Percentiles rank a stretch among this genome's conserved stretches.
These are phyloP conservation scores for Hortaea werneckii DNA, from an alignment of 2,329 filamentous ascomycete species.

Conservation along the genomic window DNA sequence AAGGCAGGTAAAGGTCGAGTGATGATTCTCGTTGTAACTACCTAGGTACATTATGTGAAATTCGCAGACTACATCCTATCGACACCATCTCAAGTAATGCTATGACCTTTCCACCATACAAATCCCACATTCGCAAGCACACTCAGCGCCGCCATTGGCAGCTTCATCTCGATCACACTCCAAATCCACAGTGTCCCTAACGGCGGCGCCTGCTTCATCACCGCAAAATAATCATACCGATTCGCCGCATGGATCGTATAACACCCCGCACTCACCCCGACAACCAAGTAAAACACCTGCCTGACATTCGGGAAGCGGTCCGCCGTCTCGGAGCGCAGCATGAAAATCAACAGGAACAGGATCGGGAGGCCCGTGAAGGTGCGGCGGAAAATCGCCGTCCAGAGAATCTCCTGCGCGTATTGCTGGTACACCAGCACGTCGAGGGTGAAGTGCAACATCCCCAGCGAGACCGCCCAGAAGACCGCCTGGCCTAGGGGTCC, in stretches of 20 bases:
- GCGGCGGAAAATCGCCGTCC: slow-evolving; percentile 45
- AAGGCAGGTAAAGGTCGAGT: no score
- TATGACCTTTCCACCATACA: slow-evolving; percentile 46
- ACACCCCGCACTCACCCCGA: slow-evolving; percentile 56
- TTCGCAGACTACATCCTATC: no score
- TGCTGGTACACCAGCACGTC: slow-evolving; percentile 72
- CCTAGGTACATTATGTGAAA: no score
- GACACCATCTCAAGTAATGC: neutral
- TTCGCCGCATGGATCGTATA: slow-evolving; percentile 79
- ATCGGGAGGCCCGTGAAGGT: slow-evolving; percentile 37
- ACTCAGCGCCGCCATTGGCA: slow-evolving; percentile 53
- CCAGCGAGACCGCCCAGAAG: slow-evolving; percentile 47
- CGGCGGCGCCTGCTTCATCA: slow-evolving; percentile 87
- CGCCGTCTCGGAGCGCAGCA: slow-evolving; percentile 32
- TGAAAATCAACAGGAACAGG: slow-evolving; percentile 35
- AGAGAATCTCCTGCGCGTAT: slow-evolving; percentile 58
- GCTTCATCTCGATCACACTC: slow-evolving; percentile 76
- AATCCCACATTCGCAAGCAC: slow-evolving; percentile 42
- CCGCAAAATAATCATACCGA: slow-evolving; percentile 65
- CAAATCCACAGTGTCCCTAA: slow-evolving; percentile 87
- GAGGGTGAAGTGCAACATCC: slow-evolving; percentile 66
- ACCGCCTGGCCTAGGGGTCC: slow-evolving; percentile 39
- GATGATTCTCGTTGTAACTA: no score
- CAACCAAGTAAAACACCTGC: slow-evolving; percentile 51
- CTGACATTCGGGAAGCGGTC: slow-evolving; percentile 34